Evolutionary conservation across 148 eudicot genomes (phyloP).

Genomic region (Fagopyrum homotropicum): DNA sequence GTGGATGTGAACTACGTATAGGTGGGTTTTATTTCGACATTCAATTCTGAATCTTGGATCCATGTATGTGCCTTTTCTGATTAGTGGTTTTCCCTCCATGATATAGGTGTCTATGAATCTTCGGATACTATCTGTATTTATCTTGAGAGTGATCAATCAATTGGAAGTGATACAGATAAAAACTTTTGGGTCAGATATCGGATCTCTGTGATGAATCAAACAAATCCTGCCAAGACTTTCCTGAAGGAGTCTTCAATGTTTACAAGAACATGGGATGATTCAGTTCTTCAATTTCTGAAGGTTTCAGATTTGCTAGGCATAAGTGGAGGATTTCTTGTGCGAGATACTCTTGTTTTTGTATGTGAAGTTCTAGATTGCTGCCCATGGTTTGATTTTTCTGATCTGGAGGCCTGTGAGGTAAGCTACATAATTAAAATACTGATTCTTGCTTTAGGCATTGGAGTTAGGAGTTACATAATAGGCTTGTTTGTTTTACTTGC

Average conservation of each 20-base stretch:
- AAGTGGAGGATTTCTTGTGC: conserved; percentile 86
- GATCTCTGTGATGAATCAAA: conserved; percentile 94
- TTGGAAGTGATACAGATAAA: conserved; percentile 82
- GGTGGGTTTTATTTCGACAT: conserved; percentile 31
- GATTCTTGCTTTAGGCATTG: not conserved
- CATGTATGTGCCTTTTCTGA: conserved; percentile 1
- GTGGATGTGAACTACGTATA: conserved; percentile 97
- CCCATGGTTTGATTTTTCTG: conserved; percentile 98
- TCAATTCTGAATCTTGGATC: conserved; percentile 16
- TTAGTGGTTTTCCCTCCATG: conserved; percentile 17
- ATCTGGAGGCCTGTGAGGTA: conserved; percentile 72
- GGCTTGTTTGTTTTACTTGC: too few relatives aligned
- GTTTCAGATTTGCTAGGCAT: conserved; percentile 90
- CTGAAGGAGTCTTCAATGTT: conserved; percentile 99
- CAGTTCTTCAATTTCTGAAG: conserved; percentile 99
- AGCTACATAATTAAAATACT: not conserved
- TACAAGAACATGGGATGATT: conserved; percentile 96
- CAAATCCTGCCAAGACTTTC: conserved; percentile 75
- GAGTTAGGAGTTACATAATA: not conserved
- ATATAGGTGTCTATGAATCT: conserved; percentile 92
- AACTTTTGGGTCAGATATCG: conserved; percentile 97
- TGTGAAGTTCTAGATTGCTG: conserved; percentile 99
- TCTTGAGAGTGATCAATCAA: conserved; percentile 94
- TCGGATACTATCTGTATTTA: conserved; percentile 97
- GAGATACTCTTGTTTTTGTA: conserved; percentile 88